These are phyloP conservation scores for Trypanosoma vivax DNA, from an alignment of 208 protist genomes.

Conservation along the genomic window DNA sequence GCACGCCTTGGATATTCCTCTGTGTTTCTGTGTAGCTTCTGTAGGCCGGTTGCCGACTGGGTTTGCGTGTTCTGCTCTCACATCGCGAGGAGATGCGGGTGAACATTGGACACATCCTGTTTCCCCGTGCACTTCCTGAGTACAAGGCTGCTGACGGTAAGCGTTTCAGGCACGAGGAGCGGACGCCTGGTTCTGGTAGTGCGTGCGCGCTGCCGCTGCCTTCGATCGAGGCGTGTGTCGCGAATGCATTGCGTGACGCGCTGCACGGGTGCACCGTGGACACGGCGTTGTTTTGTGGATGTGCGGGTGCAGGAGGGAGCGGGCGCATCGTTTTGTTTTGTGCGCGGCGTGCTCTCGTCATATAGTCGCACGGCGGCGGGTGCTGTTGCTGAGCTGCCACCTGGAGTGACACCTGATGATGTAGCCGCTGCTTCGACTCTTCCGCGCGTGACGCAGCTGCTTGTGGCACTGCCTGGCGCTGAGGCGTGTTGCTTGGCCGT, in stretches of 20 bases:
- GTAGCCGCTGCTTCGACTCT: background rate
- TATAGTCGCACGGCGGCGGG: background rate
- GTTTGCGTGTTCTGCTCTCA: background rate
- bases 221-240: no score
- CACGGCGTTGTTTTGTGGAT: constrained; percentile 2
- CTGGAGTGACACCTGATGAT: background rate
- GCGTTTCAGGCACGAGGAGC: constrained; percentile 11
- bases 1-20: no score
- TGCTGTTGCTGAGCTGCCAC: background rate
- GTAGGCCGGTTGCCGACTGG: no score
- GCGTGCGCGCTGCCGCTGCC: no score
- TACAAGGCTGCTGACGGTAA: background rate
- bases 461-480: constrained; percentile 2
- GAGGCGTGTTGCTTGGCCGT: background rate
- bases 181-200: background rate
- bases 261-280: no score
- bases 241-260: background rate
- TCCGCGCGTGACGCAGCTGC: constrained; percentile 6
- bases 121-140: background rate
- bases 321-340: constrained; percentile 26
- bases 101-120: constrained; percentile 22
- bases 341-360: constrained; percentile 10
- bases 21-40: no score
- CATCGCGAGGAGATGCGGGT: constrained; percentile 4
- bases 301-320: constrained; percentile 8